Base-by-base conservation (phyloP, 202 grass and related monocot species). In the Setaria italica region DNA sequence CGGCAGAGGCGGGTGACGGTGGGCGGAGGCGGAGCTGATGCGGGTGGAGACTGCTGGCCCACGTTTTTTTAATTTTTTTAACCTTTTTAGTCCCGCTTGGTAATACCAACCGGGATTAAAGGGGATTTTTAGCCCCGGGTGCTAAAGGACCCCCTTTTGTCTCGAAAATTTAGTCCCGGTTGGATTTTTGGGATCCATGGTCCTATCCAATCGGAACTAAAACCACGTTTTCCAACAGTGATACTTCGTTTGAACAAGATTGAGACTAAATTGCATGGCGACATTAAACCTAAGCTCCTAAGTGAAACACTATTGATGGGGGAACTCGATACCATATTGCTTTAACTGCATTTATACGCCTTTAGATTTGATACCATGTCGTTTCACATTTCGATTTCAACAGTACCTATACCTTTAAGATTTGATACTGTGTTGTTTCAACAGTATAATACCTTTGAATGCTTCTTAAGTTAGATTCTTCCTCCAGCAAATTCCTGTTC, bases 321-420 rank as follows among this genome's bases (percentile, higher is more conserved):
- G 78, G 69, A 80, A 79, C 83, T 79, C 64, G 60, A 54, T 82
- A 81, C 67, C 43, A 77, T 83, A 69, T 69, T 90, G 60, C 71
- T 47, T 87, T 33, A 68, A 62, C 80, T 79, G 80, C 80, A 79
- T 75, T 69, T 58, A 70, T 83, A 46, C 47, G 72, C 74, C 80
- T 74, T 80, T 60, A 82, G 67, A 72, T 72, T 72, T 72, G 80
- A 82, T 82, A 76, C 67, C 59, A 77, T 83, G 66, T 75, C 66
- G 10, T 74, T 55, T 87, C 34, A 62, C 59, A 32, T 35, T 70
- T 34, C 29, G 29, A 8, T 72, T 60, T 72, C 53, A 82, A 35
- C 20, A 42, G 74, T 59, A 19, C 9, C 37, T 66, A 17, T 66
- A 74, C 35, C 64, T 80, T 68, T 69, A 42, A 29, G 48, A 68